Percentiles rank a stretch among this genome's conserved stretches.
phyloP scores from a whole-genome alignment of 2,329 filamentous ascomycete genomes.

The Polychaeton citri region DNA sequence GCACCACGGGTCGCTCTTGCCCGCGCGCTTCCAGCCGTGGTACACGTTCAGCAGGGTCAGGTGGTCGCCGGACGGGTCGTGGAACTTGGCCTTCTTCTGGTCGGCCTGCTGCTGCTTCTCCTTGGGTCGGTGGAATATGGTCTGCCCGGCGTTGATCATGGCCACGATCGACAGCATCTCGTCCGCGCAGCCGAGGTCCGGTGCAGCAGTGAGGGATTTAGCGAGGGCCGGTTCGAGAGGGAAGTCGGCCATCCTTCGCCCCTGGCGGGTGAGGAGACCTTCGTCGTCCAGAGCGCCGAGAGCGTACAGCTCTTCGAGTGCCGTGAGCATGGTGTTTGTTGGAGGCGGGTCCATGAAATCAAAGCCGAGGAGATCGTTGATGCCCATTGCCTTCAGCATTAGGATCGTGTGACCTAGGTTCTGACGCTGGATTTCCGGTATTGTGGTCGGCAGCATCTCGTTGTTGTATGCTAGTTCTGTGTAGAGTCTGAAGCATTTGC shows the following conservation, averaged over 20 bases:
- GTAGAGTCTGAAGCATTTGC: conserved; percentile 90
- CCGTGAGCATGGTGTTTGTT: conserved; percentile 94
- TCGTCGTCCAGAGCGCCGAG: conserved; percentile 88
- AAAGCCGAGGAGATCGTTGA: conserved; percentile 92
- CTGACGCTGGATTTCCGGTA: conserved; percentile 91
- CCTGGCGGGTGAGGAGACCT: conserved; percentile 78
- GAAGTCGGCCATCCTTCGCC: conserved; percentile 96
- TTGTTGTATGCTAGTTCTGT: conserved; percentile 92
- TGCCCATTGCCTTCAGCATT: conserved; percentile 98
- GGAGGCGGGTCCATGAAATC: conserved; percentile 99
- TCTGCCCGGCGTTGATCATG: conserved; percentile 71
- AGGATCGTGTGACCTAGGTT: conserved; percentile 88
- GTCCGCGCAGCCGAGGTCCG: conserved; percentile 80
- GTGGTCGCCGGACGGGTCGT: conserved; percentile 88
- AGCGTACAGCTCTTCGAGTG: conserved; percentile 87
- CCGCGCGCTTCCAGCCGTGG: conserved; percentile 84
- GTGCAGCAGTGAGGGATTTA: conserved; percentile 78
- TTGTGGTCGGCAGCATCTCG: conserved; percentile 92
- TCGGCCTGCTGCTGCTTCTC: conserved; percentile 95
- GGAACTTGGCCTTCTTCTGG: conserved; percentile 95
- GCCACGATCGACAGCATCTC: conserved; percentile 90
- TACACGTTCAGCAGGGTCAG: conserved; percentile 92
- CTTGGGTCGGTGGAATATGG: conserved; percentile 87
- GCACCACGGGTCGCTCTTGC: conserved; percentile 80
- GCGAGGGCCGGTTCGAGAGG: conserved; percentile 91